Evolutionary conservation across 495 filamentous ascomycete genomes (phyloP).

Genomic region (Copromyces sp.): DNA sequence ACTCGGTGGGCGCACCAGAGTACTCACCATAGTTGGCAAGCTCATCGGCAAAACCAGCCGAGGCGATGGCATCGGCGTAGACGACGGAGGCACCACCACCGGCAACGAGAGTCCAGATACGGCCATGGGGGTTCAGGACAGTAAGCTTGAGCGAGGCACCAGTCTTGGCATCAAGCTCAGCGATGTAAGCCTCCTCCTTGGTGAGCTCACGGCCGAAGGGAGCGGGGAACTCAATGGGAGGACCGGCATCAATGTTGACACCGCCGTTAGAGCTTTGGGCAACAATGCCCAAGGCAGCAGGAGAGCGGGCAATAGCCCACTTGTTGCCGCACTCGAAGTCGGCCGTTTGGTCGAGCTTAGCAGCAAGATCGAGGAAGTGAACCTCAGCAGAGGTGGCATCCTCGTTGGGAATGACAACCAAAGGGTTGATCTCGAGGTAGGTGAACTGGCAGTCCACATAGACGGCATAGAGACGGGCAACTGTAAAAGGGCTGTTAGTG

Average conservation of each 20-base stretch:
- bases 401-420: slow-evolving; percentile 94
- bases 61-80: slow-evolving; percentile 97
- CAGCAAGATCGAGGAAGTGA: slow-evolving; percentile 95
- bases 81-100: slow-evolving; percentile 99
- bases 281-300: slow-evolving; percentile 71
- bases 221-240: slow-evolving; percentile 97
- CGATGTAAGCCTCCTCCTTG: slow-evolving; percentile 98
- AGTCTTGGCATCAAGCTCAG: slow-evolving; percentile 97
- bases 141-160: slow-evolving; percentile 98
- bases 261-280: slow-evolving; percentile 52
- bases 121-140: slow-evolving; percentile 80
- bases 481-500: slow-evolving; percentile 6
- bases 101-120: slow-evolving; percentile 96
- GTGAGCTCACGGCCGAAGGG: slow-evolving; percentile 96
- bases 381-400: slow-evolving; percentile 87
- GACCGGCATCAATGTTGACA: slow-evolving; percentile 91
- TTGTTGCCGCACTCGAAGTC: slow-evolving; percentile 99
- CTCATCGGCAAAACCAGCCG: slow-evolving; percentile 87
- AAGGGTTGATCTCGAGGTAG: slow-evolving; percentile 98
- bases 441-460: slow-evolving; percentile 99
- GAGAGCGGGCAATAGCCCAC: slow-evolving; percentile 90
- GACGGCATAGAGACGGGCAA: slow-evolving; percentile 72
- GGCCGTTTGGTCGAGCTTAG: slow-evolving; percentile 97
- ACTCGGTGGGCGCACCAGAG: slow-evolving; percentile 95
- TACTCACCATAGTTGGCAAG: slow-evolving; percentile 99